A percentile compares a stretch with the other conserved stretches of the same genome.
Evolutionary conservation across 176 grass and related monocot species (phyloP).

Genomic region (Themeda triandra): DNA sequence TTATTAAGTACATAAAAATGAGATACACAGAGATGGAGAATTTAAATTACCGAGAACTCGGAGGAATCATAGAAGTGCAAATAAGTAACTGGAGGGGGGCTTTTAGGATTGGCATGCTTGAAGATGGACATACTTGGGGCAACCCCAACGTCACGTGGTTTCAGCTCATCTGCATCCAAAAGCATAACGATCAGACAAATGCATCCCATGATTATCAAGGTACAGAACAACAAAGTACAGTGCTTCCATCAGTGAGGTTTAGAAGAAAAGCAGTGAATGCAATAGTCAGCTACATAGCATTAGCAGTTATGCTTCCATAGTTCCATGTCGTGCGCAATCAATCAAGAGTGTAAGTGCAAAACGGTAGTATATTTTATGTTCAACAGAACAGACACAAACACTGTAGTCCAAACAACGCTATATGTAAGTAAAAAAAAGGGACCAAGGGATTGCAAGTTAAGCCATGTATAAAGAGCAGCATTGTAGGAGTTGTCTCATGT

Average conservation of each 20-base stretch:
- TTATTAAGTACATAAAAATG: no score
- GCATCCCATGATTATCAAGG: background rate
- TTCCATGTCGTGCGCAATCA: background rate
- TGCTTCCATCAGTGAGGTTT: background rate
- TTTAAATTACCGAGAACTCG: slow-evolving; percentile 72
- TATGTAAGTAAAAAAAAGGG: background rate
- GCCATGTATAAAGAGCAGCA: background rate
- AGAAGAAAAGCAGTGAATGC: background rate
- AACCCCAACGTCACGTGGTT: slow-evolving; percentile 50
- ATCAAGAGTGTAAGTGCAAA: background rate
- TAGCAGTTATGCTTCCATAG: background rate
- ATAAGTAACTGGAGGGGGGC: slow-evolving; percentile 51
- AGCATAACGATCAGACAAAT: background rate
- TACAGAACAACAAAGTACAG: background rate
- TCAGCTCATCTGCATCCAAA: slow-evolving; percentile 51
- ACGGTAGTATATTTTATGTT: background rate
- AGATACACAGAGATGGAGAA: background rate
- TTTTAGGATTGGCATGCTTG: slow-evolving; percentile 20
- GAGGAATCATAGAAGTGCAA: slow-evolving; percentile 63
- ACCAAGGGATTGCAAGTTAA: background rate
- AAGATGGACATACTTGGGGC: slow-evolving; percentile 42
- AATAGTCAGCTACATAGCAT: background rate
- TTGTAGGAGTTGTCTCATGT: background rate
- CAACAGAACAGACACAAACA: background rate
- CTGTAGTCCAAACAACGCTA: background rate